Base-by-base conservation (phyloP, 2,329 filamentous ascomycete species). In the Aspergillus unguis region DNA sequence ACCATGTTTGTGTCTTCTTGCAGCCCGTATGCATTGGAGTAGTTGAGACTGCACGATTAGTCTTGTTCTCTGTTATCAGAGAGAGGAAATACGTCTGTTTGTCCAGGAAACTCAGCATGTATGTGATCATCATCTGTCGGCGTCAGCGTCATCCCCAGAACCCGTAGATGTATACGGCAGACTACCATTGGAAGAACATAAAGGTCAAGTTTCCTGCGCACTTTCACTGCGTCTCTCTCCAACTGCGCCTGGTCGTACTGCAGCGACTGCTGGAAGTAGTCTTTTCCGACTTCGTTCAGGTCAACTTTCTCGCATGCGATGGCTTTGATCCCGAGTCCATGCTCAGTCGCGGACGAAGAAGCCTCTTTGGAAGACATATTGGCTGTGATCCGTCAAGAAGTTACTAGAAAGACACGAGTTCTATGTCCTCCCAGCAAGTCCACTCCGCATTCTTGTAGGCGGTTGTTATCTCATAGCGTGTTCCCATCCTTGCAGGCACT, bases 1-100 rank as follows among this genome's bases (percentile, higher is more conserved):
- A 49, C 59, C 67, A 73, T 70, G 29, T 69, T 55, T 2, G 68
- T 71, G 48, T 72, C 69, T 11, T 42, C 46, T 58, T 72, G 68
- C 17, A 73, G 63, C 11, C 68, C 70, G 52, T 72, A 73, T 7
- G 70, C 66, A 49, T 71, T 71, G 43, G 43, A 45, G 31, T 45
- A 45, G 43, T 45, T 45, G 4, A 45, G 31, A 2, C 43, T 45
- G 23, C 5, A 8, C 2, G 10, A 10, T 6, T 33, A 33, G 4
- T 36, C 33, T 4, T 2, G 10, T 11, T 36, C n/a, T n/a, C 33
- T 5, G 17, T 8, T 5, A 25, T 42, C 38, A 42, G 26, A 10
- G 6, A 11, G 33, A n/a, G 11, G 31, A 3, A 23, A 26, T 32
- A 45, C 43, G 43, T 45, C 31, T 45, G 43, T 7, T 45, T 45